Base-by-base conservation (phyloP, 768 basidiomycete genomes). In the Hypholoma fasciculare region DNA sequence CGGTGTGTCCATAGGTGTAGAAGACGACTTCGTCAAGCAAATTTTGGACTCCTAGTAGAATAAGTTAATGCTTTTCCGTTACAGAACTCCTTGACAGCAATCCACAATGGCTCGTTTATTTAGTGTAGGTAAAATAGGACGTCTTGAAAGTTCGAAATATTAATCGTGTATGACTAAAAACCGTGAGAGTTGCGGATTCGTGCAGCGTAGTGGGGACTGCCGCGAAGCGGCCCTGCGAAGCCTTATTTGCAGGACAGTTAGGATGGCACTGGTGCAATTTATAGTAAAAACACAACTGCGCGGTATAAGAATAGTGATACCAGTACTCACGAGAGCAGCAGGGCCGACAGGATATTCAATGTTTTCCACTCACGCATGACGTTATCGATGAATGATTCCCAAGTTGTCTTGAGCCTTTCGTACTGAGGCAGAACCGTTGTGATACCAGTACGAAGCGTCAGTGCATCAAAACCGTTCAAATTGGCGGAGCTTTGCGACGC, bases 311-410 rank as follows among this genome's bases (percentile, higher is more conserved):
- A 14, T 40, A 19, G 19, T 1, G 12, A 5, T n/a, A 38, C 39
- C 12, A 26, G 7, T 39, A 65, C 71, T 23, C 50, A 73, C 74
- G 67, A 67, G 4, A 74, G 61, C 4, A 76, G 62, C 14, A 76
- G 53, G 5, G 69, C 71, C 6, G 73, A 72, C 13, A 73, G 65
- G 36, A 74, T 66, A 52, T 75, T 76, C 4, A 73, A 59, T 4
- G 71, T 75, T 55, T 74, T 71, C 75, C 73, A 76, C 57, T 76
- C 75, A 26, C 61, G 61, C 48, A 73, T 53, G 20, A 74, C 17
- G 1, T 70, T 68, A 48, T 71, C 67, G n/a, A 72, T 67, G 38
- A 72, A 70, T 2, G 51, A 49, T 49, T 68, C 63, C 74, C 73
- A 76, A 2, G 69, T 62, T 5, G 51, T 56, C 57, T 67, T 62